Conservation (phyloP, 345 rosid genomes). For the Eucalyptus marginata region DNA sequence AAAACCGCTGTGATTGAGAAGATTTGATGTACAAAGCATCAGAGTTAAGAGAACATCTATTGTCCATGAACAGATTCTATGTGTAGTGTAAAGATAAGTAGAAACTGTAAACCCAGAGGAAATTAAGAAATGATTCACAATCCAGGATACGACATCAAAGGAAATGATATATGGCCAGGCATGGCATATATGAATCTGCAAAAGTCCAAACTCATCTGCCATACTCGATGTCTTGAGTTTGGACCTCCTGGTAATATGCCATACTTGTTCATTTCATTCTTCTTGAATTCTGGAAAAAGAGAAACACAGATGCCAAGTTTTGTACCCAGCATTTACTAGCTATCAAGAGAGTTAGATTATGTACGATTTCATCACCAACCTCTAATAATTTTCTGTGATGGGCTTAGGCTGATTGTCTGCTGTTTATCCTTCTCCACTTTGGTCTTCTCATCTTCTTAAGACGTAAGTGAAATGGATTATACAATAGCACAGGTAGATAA, state of each 20-base stretch:
- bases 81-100: not conserved
- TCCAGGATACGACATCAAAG: too few relatives aligned
- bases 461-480: not conserved
- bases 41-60: not conserved
- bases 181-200: not conserved
- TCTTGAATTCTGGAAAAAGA: constrained; percentile 42
- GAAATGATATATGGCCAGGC: not conserved
- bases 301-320: not conserved
- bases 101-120: not conserved
- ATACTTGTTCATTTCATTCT: constrained; percentile 46
- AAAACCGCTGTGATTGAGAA: too few relatives aligned
- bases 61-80: not conserved
- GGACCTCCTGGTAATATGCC: constrained; percentile 12
- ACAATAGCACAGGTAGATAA: not conserved
- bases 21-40: too few relatives aligned
- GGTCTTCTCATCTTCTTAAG: constrained; percentile 5
- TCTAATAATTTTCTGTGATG: too few relatives aligned
- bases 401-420: too few relatives aligned
- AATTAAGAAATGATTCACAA: not conserved
- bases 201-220: constrained; percentile 22
- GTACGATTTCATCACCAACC: too few relatives aligned
- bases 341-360: too few relatives aligned
- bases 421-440: too few relatives aligned
- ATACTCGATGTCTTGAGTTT: constrained; percentile 9
- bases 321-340: not conserved